Evolutionary conservation across 106 monocot species (phyloP).

Genomic region (Dioscorea dumetorum): DNA sequence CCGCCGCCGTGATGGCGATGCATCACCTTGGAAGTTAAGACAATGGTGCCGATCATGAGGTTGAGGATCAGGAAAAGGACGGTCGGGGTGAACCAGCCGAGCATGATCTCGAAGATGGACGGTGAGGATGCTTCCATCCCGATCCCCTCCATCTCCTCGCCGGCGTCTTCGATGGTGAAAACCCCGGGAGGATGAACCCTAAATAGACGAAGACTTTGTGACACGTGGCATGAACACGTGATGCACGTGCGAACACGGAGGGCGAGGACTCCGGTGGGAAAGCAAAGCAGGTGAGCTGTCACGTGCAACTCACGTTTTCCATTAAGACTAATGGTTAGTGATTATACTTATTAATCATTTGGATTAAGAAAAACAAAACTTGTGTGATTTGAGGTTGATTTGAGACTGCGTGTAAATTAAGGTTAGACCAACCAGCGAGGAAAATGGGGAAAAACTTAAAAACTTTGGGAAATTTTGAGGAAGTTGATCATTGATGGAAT

Average conservation of each 20-base stretch:
- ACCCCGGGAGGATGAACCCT: neutral
- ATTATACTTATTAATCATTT: too few relatives aligned
- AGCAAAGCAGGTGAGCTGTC: neutral
- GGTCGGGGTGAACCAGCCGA: slow-evolving; percentile 17
- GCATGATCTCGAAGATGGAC: slow-evolving; percentile 1
- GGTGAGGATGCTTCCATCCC: neutral
- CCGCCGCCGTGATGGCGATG: neutral
- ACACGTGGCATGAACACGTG: neutral
- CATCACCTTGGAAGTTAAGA: slow-evolving; percentile 17
- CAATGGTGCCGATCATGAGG: slow-evolving; percentile 37
- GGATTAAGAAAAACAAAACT: too few relatives aligned
- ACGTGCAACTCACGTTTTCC: neutral
- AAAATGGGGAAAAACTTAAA: neutral
- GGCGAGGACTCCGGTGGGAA: neutral
- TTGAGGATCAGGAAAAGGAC: slow-evolving; percentile 30
- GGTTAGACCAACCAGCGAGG: too few relatives aligned
- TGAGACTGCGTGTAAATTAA: too few relatives aligned
- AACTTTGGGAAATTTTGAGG: neutral
- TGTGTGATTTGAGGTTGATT: too few relatives aligned
- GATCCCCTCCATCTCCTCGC: neutral
- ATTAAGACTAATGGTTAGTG: too few relatives aligned
- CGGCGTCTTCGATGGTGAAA: neutral
- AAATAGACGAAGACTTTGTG: neutral
- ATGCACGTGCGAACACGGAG: neutral
- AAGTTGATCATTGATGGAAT: neutral